A percentile compares a stretch with the other conserved stretches of the same genome.
These are phyloP conservation scores for Spizellomyces sp. DNA, from an alignment of 192 early-diverging fungal genomes.

Conservation along the genomic window DNA sequence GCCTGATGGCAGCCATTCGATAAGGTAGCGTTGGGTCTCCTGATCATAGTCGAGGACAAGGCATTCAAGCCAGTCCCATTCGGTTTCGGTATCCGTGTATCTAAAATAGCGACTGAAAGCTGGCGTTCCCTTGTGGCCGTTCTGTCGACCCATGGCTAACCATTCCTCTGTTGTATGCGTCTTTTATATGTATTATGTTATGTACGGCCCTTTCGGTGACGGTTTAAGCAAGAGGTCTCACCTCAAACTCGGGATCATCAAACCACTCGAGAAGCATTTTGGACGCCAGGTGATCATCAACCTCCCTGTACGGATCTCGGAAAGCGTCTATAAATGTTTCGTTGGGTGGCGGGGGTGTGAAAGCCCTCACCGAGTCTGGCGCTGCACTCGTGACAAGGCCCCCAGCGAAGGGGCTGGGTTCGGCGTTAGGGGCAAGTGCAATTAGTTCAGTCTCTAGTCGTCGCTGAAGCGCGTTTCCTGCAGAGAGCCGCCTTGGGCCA, in stretches of 20 bases:
- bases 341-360: not conserved
- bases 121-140: slow-evolving; percentile 9
- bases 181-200: not conserved
- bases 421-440: not conserved
- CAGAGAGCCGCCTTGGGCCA: not conserved
- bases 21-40: slow-evolving; percentile 26
- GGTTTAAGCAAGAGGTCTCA: not conserved
- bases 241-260: slow-evolving; percentile 38
- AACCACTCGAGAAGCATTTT: slow-evolving; percentile 23
- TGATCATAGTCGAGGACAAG: slow-evolving; percentile 34
- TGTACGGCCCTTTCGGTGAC: not conserved
- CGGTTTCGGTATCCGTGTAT: slow-evolving; percentile 9
- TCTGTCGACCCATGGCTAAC: slow-evolving; percentile 11
- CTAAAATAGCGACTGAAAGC: slow-evolving; percentile 29
- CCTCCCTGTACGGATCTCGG: slow-evolving; percentile 6
- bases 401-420: not conserved
- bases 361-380: not conserved
- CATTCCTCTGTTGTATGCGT: slow-evolving; percentile 24
- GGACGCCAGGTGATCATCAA: not conserved
- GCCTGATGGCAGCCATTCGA: slow-evolving; percentile 30
- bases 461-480: not conserved
- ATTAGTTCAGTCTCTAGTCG: not conserved
- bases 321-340: not conserved
- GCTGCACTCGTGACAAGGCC: no score
- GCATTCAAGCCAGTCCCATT: slow-evolving; percentile 34